Conservation (phyloP, 2,329 filamentous ascomycete genomes). For the Cercospora zeina region DNA sequence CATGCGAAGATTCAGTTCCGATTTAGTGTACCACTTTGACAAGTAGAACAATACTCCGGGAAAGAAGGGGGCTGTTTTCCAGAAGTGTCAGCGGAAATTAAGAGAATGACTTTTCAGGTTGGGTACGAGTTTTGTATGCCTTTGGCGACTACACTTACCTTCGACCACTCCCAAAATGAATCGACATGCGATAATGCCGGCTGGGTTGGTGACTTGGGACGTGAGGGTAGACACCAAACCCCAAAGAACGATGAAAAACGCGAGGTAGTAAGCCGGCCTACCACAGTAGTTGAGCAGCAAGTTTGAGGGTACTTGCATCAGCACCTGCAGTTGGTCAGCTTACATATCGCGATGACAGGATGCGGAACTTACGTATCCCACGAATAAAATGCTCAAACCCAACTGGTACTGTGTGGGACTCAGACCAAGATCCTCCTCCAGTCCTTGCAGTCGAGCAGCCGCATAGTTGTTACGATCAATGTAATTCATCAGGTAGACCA, state of each 20-base stretch:
- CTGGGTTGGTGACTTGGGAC: conserved; percentile 34
- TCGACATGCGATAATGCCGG: conserved; percentile 39
- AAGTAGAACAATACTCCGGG: conserved; percentile 58
- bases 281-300: conserved; percentile 67
- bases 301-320: conserved; percentile 60
- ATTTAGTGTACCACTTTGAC: conserved; percentile 67
- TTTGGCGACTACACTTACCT: conserved; percentile 5
- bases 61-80: conserved; percentile 52
- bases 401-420: conserved; percentile 63
- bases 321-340: conserved; percentile 28
- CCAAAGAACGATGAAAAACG: conserved; percentile 78
- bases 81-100: too few relatives aligned
- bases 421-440: conserved; percentile 62
- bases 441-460: conserved; percentile 63
- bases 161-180: conserved; percentile 65
- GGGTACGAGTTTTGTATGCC: too few relatives aligned
- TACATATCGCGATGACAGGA: neutral
- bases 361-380: conserved; percentile 53
- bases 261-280: conserved; percentile 61
- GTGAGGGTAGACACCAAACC: conserved; percentile 64
- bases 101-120: too few relatives aligned
- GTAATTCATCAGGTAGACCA: conserved; percentile 54
- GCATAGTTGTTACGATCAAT: conserved; percentile 60
- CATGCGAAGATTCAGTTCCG: conserved; percentile 66
- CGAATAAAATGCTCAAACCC: conserved; percentile 60